These are phyloP conservation scores for Patellifolia procumbens DNA, from an alignment of 179 eudicot species.

Conservation along the genomic window DNA sequence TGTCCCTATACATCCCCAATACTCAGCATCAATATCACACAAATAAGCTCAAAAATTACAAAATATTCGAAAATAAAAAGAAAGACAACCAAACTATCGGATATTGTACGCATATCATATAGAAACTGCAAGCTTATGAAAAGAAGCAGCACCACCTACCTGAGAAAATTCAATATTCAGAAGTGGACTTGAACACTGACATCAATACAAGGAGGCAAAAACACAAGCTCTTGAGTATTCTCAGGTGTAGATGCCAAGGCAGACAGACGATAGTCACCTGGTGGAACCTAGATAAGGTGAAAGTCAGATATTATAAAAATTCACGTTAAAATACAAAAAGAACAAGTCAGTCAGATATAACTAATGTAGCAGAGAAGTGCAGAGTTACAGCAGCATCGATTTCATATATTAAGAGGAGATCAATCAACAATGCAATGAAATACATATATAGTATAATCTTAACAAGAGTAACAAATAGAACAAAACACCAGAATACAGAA, in stretches of 20 bases:
- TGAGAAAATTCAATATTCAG: conserved; percentile 81
- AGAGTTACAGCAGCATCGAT: not conserved
- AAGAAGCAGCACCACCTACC: conserved; percentile 43
- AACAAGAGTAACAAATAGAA: not conserved
- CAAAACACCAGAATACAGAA: not conserved
- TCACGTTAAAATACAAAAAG: not conserved
- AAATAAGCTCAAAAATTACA: not conserved
- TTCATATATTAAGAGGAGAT: not conserved
- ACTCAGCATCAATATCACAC: no score
- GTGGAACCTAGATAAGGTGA: conserved; percentile 64
- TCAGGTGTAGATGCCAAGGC: conserved; percentile 80
- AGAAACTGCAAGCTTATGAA: not conserved
- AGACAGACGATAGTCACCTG: conserved; percentile 94
- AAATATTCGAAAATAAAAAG: not conserved
- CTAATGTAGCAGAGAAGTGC: not conserved
- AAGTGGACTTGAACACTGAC: conserved; percentile 74
- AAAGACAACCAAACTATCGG: not conserved
- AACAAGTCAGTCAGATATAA: not conserved
- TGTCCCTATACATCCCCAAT: no score
- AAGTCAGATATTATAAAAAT: not conserved
- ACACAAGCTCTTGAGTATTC: conserved; percentile 64
- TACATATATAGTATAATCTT: not conserved
- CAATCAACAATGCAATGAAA: conserved; percentile 1
- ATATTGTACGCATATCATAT: not conserved
- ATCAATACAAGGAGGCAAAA: conserved; percentile 78